phyloP scores from a whole-genome alignment of 2,329 filamentous ascomycete genomes.

The Sordariomycetes sp. region DNA sequence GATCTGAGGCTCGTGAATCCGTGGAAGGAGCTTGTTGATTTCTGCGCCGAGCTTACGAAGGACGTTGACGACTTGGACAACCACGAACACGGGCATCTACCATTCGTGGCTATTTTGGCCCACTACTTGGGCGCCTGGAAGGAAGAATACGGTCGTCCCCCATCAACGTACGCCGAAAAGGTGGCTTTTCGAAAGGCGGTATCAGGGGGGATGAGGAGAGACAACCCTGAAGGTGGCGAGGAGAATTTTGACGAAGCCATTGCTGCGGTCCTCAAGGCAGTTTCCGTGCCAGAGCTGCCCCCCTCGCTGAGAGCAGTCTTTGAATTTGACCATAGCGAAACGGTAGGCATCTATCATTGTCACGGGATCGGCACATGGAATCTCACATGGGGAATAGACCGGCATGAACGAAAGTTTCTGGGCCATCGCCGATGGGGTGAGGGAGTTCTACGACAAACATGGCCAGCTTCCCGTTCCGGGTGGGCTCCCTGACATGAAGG shows the following conservation, averaged over 20 bases:
- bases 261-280: conserved; percentile 77
- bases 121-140: conserved; percentile 80
- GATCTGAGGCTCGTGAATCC: conserved; percentile 77
- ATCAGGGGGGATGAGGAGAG: conserved; percentile 52
- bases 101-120: conserved; percentile 73
- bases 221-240: conserved; percentile 76
- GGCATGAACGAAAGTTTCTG: conserved; percentile 48
- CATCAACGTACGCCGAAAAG: conserved; percentile 76
- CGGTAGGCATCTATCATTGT: conserved; percentile 34
- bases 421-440: conserved; percentile 74
- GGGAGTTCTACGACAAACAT: conserved; percentile 64
- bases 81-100: conserved; percentile 84
- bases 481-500: conserved; percentile 94
- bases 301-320: conserved; percentile 69
- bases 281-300: conserved; percentile 58
- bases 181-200: conserved; percentile 67
- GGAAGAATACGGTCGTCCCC: conserved; percentile 54
- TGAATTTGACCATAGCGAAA: conserved; percentile 41
- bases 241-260: conserved; percentile 96
- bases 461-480: conserved; percentile 72
- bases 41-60: conserved; percentile 54
- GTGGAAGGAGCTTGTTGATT: conserved; percentile 70
- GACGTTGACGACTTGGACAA: conserved; percentile 60
- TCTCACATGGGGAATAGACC: background rate
- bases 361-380: background rate